Base-by-base conservation (phyloP, 768 basidiomycete species). In the Rickenella mellea region DNA sequence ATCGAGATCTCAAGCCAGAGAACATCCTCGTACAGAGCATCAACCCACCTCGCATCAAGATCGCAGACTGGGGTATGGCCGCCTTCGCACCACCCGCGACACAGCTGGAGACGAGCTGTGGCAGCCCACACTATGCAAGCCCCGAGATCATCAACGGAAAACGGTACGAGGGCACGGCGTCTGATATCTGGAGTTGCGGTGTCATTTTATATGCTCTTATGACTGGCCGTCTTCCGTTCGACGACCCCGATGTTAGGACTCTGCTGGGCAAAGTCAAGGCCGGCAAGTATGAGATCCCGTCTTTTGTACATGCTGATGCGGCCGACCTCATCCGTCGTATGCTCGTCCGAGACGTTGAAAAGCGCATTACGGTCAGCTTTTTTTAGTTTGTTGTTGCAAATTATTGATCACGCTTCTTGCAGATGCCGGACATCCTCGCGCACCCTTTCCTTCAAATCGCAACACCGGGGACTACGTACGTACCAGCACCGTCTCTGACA, bases 11-110 rank as follows among this genome's bases (percentile, higher is more conserved):
- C 52, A 98, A 98, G 61, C 94, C 94, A 2, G 94, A 98, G 68
- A 97, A 97, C 56, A 85, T 98, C 40, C 70, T 99, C 28, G 84
- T 98, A 41, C 84, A 92, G 36, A 82, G 83, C 31, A 65, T 87
- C 42, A 70, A 74, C 27, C 83, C 83, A 24, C 83, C 83, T 27
- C 70, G 90, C 55, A 75, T 98, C 68, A 98, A 97, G 69, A 86
- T 98, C 31, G 93, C 91, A 19, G 94, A 97, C 63, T 97, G 94
- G 79, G 94, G 94, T 17, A 96, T 97, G 94, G 93, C 94, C 20
- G 88, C 93, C 8, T 88, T 96, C 55, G 88, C 91, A 45, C 83
- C 85, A 29, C 86, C 85, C 28, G 75, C 80, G 29, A 71, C 83
- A 31, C 74, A 92, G 50, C 75, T 96, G 21, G 89, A 94, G 64